Percentiles rank a stretch among this genome's conserved stretches.
These are phyloP conservation scores for Candida sanyaensis DNA, from an alignment of 1,139 yeast species.

Conservation along the genomic window DNA sequence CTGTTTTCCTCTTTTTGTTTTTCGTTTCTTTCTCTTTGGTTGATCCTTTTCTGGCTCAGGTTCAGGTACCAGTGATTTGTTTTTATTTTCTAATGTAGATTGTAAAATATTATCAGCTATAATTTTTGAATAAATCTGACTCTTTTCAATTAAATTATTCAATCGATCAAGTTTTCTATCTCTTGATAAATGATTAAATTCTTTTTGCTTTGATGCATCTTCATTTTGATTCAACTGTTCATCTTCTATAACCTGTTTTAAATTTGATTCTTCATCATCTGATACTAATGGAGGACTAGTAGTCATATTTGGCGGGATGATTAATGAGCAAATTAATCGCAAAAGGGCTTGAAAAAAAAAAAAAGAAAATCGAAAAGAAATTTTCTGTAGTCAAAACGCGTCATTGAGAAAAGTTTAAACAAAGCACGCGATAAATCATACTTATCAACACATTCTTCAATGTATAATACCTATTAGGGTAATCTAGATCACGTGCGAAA, in stretches of 20 bases:
- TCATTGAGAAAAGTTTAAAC: neutral
- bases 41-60: constrained; percentile 15
- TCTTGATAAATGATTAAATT: constrained; percentile 42
- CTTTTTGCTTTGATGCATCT: constrained; percentile 23
- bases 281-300: constrained; percentile 7
- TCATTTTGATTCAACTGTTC: constrained; percentile 17
- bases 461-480: neutral
- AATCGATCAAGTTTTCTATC: constrained; percentile 59
- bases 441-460: neutral
- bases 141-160: constrained; percentile 73
- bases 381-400: neutral
- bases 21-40: constrained; percentile 17
- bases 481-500: neutral
- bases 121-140: constrained; percentile 81
- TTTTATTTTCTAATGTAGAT: constrained; percentile 26
- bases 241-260: constrained; percentile 3
- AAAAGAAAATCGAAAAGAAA: too few relatives aligned
- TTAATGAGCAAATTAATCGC: neutral
- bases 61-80: constrained; percentile 11
- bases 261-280: constrained; percentile 9
- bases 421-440: neutral
- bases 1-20: constrained; percentile 10
- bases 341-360: neutral
- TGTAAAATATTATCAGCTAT: constrained; percentile 74
- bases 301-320: constrained; percentile 1